Conservation (phyloP, 495 filamentous ascomycete species). For the Lichenothelia convexa region DNA sequence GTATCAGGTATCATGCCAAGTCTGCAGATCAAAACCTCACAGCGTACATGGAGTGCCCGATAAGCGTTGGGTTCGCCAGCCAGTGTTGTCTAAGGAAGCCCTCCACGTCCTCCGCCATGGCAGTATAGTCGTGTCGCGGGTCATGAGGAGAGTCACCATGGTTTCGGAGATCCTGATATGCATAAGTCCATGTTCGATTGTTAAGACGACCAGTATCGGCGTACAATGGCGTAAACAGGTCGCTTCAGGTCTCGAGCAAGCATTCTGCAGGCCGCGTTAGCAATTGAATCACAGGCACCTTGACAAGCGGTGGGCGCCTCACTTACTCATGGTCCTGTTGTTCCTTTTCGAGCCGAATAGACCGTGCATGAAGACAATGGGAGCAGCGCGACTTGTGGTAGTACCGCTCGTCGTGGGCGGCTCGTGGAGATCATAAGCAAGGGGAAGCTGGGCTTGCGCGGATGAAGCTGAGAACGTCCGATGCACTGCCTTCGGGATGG, state of each 20-base stretch:
- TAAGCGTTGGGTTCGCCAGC: conserved; percentile 51
- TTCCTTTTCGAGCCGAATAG: conserved; percentile 95
- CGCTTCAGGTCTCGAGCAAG: conserved; percentile 67
- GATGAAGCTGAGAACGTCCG: background rate
- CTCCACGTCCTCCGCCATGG: conserved; percentile 75
- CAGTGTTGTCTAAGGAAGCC: conserved; percentile 61
- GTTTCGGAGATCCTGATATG: conserved; percentile 66
- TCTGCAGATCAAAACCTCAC: too few species aligned
- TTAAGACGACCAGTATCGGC: conserved; percentile 7
- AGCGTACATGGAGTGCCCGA: conserved; percentile 86
- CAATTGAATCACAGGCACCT: background rate
- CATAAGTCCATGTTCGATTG: background rate
- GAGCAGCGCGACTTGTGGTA: conserved; percentile 27
- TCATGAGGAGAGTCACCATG: conserved; percentile 81
- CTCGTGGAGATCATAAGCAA: conserved; percentile 42
- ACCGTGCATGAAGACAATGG: conserved; percentile 82
- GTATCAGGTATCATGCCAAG: too few species aligned
- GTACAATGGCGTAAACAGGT: conserved; percentile 66
- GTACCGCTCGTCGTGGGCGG: conserved; percentile 18
- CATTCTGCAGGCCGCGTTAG: conserved; percentile 33
- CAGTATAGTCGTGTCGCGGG: conserved; percentile 57
- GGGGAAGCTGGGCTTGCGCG: conserved; percentile 1
- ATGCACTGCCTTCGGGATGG: too few species aligned
- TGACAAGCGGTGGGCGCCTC: conserved; percentile 22
- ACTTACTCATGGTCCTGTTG: conserved; percentile 93